Evolutionary conservation across 192 early-diverging fungal genomes (phyloP).

Genomic region (Spinellus fusiger): DNA sequence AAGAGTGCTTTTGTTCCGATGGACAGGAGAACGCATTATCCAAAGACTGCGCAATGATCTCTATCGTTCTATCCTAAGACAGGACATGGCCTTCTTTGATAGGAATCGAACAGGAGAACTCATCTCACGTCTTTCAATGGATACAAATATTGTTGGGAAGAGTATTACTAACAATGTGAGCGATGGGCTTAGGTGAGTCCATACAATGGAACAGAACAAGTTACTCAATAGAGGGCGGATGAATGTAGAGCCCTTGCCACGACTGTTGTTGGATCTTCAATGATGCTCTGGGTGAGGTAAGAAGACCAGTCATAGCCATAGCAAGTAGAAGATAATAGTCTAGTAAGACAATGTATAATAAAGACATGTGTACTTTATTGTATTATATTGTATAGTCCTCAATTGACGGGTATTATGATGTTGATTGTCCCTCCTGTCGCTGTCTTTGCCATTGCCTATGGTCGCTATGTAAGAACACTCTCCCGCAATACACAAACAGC

Average conservation of each 20-base stretch:
- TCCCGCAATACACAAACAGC: slow-evolving; percentile 60
- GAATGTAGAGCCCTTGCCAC: slow-evolving; percentile 42
- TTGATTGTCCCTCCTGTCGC: slow-evolving; percentile 70
- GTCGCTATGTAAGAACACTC: slow-evolving; percentile 54
- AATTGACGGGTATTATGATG: slow-evolving; percentile 66
- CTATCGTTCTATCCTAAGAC: slow-evolving; percentile 70
- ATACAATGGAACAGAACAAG: background rate
- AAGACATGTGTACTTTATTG: background rate
- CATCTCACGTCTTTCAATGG: slow-evolving; percentile 69
- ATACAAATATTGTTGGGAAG: slow-evolving; percentile 71
- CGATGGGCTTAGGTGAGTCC: slow-evolving; percentile 61
- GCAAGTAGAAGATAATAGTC: background rate
- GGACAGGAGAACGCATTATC: slow-evolving; percentile 69
- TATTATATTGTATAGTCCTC: slow-evolving; percentile 32
- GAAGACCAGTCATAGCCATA: too few species aligned
- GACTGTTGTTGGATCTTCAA: slow-evolving; percentile 50
- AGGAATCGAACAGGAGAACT: slow-evolving; percentile 74
- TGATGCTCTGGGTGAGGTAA: slow-evolving; percentile 62
- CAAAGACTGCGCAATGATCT: slow-evolving; percentile 50
- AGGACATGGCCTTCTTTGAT: slow-evolving; percentile 89
- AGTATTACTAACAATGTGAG: slow-evolving; percentile 68
- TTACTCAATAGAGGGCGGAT: background rate
- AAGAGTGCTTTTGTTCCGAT: slow-evolving; percentile 51
- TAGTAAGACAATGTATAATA: background rate
- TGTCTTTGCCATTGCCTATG: slow-evolving; percentile 62